Evolutionary conservation across 345 rosid species (phyloP), one percentile per base, ranked within the genome.

Genomic region (Populus davidiana): DNA sequence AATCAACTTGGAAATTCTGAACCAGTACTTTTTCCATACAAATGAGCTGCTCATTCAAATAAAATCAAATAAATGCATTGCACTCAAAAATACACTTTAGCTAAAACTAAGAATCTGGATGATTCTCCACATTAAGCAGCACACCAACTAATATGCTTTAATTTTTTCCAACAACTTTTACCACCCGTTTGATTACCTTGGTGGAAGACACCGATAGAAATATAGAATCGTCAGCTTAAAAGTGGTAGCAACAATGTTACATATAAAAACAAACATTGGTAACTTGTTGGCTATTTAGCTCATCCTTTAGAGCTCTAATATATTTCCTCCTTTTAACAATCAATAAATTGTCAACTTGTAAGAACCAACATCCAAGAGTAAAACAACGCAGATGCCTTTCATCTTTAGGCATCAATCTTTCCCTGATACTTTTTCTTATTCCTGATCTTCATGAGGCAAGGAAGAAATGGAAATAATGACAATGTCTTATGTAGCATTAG

Each of bases 291-390:
- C 38, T 16, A 25, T 25, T 41, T 62, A 44, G 59, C 38, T 5
- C 76, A 31, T 36, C 29, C 27, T 62, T 52, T 31, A 63, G 21
- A 77, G 49, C 63, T 21, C 25, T 47, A 71, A n/a, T 29, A 71
- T 47, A 38, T 50, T 35, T 38, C 16, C 16, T 14, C 27, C 61
- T 65, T 33, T 63, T 29, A 27, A 44, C 29, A 75, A 12, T 47
- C 62, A 65, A 21, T 44, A 39, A 64, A 63, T 10, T 33, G 17
- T 62, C 80, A 62, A 41, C 39, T 25, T 31, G 31, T 4, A 56
- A 77, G 70, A 71, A n/a, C 18, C n/a, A 27, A n/a, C 75, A 76
- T 67, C 68, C 35, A 71, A 63, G 63, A 36, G 63, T 69, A 65
- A 70, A 63, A n/a, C 68, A 29, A 44, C 36, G 50, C 35, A 47